Evolutionary conservation across 306 rosid genomes (phyloP), one percentile per base, ranked within the genome.

Genomic region (Rubus idaeus): DNA sequence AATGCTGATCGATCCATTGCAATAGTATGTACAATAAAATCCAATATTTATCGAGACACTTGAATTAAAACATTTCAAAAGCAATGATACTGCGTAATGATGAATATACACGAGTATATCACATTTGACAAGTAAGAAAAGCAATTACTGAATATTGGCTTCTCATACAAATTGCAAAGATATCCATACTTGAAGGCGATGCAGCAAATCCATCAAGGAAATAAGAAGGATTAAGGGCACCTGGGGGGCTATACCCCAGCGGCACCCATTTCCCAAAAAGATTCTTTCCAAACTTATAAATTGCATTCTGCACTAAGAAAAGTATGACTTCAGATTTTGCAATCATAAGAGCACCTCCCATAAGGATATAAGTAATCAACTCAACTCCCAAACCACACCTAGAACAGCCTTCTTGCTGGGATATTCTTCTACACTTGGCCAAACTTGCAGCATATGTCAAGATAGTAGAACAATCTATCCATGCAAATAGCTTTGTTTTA

Each of bases 151-250:
- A 69, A 41, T 5, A 30, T 9, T 35, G 9, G 73, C 53, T 30
- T 42, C 44, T 62, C 50, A 35, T 35, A 42, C 41, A 30, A 53
- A 66, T 10, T 23, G 44, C 9, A 4, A 51, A 73, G 60, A 47
- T 20, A 75, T 75, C 16, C 70, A 58, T 88, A 95, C 99, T 97
- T 95, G 99, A 78, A 95, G 94, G 74, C 95, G 88, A 75, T 95
- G 99, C 88, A 95, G 75, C 84, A 95, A 88, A 89, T 86, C 87
- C 99, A 95, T 95, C 91, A 95, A 84, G 91, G 26, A 23, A 23
- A 23, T 23, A 23, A 23, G 26, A 23, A 23, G 26, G 26, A 23
- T 23, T 23, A 23, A 23, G 26, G 26, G 26, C 26, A 23, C 26
- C 26, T 23, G 26, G 26, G 26, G 26, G 26, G 26, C 26, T 23